phyloP scores from a whole-genome alignment of 1,284 basidiomycete species.

The Sanghuangporus baumii region DNA sequence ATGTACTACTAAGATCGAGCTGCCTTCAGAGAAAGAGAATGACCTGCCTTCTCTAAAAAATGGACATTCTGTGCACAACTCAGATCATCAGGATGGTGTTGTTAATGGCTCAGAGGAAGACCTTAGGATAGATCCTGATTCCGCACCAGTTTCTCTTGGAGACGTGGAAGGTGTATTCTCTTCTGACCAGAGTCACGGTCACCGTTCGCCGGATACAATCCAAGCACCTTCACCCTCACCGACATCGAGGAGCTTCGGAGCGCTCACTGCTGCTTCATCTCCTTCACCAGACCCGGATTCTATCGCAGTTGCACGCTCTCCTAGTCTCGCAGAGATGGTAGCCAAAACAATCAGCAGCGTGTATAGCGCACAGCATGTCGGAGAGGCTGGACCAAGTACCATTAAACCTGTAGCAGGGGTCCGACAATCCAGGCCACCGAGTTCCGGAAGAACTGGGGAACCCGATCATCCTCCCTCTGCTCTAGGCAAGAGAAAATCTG shows the following conservation, averaged over 20 bases:
- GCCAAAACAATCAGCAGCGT: slow-evolving; percentile 9
- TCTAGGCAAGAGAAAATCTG: background rate
- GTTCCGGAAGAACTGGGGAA: background rate
- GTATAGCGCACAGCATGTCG: background rate
- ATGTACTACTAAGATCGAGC: background rate
- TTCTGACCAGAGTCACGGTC: background rate
- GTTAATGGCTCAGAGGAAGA: background rate
- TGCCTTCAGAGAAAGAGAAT: background rate
- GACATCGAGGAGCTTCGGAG: background rate
- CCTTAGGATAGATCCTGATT: background rate
- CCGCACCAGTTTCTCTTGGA: background rate
- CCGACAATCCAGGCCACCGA: background rate
- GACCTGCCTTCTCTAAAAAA: background rate
- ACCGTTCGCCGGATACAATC: background rate
- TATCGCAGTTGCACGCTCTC: slow-evolving; percentile 3
- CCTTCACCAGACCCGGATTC: slow-evolving; percentile 7
- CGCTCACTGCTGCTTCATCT: slow-evolving; percentile 4
- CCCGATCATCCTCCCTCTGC: background rate
- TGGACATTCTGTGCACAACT: background rate
- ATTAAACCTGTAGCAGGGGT: background rate
- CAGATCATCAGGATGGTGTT: background rate
- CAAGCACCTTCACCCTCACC: background rate
- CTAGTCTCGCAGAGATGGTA: slow-evolving; percentile 9
- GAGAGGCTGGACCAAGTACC: background rate
- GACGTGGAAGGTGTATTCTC: background rate